Base-by-base conservation (phyloP, 1,284 basidiomycete species). In the Ceratobasidium papillatum region DNA sequence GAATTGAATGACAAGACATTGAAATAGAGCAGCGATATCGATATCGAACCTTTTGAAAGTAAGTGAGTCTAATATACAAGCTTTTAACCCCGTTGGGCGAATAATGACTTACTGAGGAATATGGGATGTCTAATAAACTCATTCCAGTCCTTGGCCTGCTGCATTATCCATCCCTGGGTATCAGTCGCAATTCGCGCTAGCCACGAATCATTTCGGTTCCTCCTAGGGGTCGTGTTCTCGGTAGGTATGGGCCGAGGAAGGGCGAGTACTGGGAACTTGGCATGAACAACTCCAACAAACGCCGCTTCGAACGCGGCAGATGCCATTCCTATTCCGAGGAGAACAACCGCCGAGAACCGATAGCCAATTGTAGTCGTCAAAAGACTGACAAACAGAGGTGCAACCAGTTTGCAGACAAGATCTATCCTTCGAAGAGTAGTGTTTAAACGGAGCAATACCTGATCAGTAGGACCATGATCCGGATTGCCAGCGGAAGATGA, bases 371-470 rank as follows among this genome's bases (percentile, higher is more conserved):
- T 81, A 3, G 82, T 81, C 0, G 87, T 86, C 38, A 89, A 81
- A n/a, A 86, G 80, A 0, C 87, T 87, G 14, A 87, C 87, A 72
- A 89, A 87, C 3, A 89, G 80, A 0, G 88, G 88, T 0, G 87
- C 84, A 3, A 86, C 76, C 3, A 89, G 84, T 77, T 89, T 88
- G 78, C 84, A 87, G 14, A 87, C 79, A 1, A 89, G 81, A 77
- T 89, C 86, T 63, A 88, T 87, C 9, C 86, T 84, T 3, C 87
- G 83, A 68, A 87, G 81, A 74, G 80, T 82, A 1, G 82, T 83
- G 76, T 85, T 85, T 19, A 85, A 25, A 76, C 80, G 1, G 81
- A 81, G 30, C 84, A 80, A 19, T 76, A 78, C 0, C 74, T 74
- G 52, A 36, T 69, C 66, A 1, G 7, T 19, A n/a, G 7, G 9